Conservation (phyloP, 2,329 filamentous ascomycete species). For the Botrytis squamosa region DNA sequence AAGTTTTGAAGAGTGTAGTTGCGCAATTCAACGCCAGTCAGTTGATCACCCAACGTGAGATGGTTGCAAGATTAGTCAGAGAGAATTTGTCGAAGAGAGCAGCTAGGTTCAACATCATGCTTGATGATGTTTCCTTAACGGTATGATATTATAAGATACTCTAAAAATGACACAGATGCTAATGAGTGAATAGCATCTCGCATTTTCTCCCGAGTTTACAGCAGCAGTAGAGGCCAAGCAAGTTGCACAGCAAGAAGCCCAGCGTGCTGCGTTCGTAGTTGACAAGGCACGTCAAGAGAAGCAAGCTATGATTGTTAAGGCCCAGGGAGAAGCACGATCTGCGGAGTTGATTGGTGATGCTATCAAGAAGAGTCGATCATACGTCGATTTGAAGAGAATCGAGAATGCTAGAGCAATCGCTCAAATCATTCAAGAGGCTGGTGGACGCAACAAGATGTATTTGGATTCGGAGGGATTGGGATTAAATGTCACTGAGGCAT, state of each 20-base stretch:
- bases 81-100: slow-evolving; percentile 91
- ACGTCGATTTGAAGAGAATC: slow-evolving; percentile 96
- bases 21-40: slow-evolving; percentile 99
- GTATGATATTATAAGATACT: slow-evolving; percentile 51
- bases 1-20: slow-evolving; percentile 97
- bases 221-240: slow-evolving; percentile 73
- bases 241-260: slow-evolving; percentile 85
- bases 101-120: slow-evolving; percentile 92
- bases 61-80: slow-evolving; percentile 84
- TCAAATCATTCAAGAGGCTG: slow-evolving; percentile 78
- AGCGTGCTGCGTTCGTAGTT: slow-evolving; percentile 94
- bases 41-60: slow-evolving; percentile 98
- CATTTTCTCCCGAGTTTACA: slow-evolving; percentile 72
- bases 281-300: slow-evolving; percentile 99
- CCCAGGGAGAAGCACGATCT: slow-evolving; percentile 97
- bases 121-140: slow-evolving; percentile 96
- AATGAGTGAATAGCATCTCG: slow-evolving; percentile 55
- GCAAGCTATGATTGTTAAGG: slow-evolving; percentile 96
- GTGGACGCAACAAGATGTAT: slow-evolving; percentile 89
- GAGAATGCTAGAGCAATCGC: slow-evolving; percentile 93
- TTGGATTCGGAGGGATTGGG: slow-evolving; percentile 89
- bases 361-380: slow-evolving; percentile 98
- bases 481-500: slow-evolving; percentile 72
- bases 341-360: slow-evolving; percentile 97
- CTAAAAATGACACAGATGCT: neutral